Conservation (phyloP, 495 filamentous ascomycete species). For the Xylaria venustula region DNA sequence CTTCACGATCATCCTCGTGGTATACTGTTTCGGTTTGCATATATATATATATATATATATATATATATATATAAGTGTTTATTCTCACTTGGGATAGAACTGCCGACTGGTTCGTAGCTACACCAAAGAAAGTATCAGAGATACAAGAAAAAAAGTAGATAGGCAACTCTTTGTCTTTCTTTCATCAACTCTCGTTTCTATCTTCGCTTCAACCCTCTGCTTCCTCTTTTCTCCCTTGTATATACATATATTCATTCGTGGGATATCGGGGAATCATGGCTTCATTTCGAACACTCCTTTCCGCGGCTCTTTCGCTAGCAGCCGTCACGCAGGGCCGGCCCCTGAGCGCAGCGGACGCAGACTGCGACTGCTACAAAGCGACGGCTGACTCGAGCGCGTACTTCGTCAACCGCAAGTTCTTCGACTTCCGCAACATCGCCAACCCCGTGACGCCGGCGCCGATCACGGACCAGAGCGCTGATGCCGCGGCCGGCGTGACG, state of each 20-base stretch:
- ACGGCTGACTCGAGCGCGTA: slow-evolving; percentile 44
- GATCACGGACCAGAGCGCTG: slow-evolving; percentile 26
- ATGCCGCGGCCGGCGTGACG: slow-evolving; percentile 29
- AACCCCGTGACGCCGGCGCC: slow-evolving; percentile 35
- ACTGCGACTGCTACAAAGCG: slow-evolving; percentile 50
- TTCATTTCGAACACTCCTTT: background rate
- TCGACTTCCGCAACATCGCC: slow-evolving; percentile 62
- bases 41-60: no score
- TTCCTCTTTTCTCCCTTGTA: background rate
- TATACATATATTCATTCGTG: background rate
- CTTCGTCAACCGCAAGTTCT: slow-evolving; percentile 64
- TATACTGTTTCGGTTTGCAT: no score
- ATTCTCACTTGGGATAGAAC: background rate
- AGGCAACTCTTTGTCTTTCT: no score
- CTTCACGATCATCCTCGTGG: background rate
- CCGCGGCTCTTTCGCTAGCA: slow-evolving; percentile 2
- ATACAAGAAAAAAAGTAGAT: background rate
- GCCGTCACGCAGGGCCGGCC: slow-evolving; percentile 4
- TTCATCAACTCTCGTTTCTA: background rate
- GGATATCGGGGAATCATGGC: background rate
- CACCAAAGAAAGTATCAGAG: background rate
- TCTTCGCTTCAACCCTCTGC: background rate
- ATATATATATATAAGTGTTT: no score
- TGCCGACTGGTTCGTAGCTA: background rate
- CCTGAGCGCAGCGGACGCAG: background rate